Evolutionary conservation across 176 grass and related monocot species (phyloP).

Genomic region (Tuctoria greenei): DNA sequence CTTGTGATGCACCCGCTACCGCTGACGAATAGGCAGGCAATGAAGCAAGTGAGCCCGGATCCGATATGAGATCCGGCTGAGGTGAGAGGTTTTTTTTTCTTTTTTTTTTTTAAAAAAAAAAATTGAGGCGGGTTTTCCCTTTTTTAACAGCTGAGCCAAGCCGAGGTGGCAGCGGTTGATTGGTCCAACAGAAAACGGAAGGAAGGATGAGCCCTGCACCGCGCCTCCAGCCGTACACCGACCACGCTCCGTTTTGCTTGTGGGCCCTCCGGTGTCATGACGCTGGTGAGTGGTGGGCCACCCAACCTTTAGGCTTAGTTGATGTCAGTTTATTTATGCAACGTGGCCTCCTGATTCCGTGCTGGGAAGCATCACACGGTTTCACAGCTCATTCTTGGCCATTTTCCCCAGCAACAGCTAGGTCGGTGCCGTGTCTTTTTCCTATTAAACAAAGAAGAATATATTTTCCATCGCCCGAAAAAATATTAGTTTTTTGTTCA

Average conservation of each 20-base stretch:
- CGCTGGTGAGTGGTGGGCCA: conserved; percentile 34
- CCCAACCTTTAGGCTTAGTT: neutral
- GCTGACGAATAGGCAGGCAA: too few relatives aligned
- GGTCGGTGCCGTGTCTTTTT: neutral
- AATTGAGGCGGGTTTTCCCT: too few relatives aligned
- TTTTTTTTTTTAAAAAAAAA: too few relatives aligned
- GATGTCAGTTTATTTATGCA: neutral
- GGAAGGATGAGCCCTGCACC: neutral
- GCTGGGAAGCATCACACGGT: conserved; percentile 1
- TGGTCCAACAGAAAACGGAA: conserved; percentile 14
- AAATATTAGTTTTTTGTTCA: too few relatives aligned
- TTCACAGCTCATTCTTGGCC: neutral
- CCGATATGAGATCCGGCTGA: neutral
- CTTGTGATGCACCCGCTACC: neutral
- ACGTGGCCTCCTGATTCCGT: neutral
- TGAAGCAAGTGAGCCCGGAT: neutral
- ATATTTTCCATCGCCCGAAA: too few relatives aligned
- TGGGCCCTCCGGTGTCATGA: conserved; percentile 33
- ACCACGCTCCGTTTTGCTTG: conserved; percentile 3
- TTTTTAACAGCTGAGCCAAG: neutral
- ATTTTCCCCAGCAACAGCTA: neutral
- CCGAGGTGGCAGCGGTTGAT: neutral
- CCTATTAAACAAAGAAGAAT: too few relatives aligned
- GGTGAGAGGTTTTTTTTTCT: too few relatives aligned
- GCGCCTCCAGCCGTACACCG: conserved; percentile 6